Conservation (phyloP, 2,329 filamentous ascomycete genomes). For the Neopestalotiopsis sp. region DNA sequence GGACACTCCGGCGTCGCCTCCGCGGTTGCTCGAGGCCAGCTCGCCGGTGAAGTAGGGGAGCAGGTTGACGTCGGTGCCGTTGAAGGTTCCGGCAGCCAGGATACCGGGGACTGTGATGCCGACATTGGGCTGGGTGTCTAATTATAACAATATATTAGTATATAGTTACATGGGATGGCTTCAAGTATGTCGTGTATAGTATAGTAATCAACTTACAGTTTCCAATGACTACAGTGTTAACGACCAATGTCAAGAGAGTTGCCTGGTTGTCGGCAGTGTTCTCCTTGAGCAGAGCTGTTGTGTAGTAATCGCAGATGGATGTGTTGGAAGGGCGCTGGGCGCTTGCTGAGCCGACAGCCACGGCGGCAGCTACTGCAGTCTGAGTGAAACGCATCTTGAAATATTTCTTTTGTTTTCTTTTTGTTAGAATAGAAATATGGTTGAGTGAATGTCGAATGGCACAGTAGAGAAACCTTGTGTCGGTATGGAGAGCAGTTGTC, state of each 20-base stretch:
- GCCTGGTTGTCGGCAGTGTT: constrained; percentile 65
- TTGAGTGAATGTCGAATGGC: background rate
- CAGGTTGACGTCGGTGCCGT: constrained; percentile 60
- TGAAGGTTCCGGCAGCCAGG: constrained; percentile 54
- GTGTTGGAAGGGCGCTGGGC: constrained; percentile 54
- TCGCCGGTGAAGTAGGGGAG: constrained; percentile 64
- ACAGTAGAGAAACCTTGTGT: background rate
- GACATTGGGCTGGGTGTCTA: constrained; percentile 59
- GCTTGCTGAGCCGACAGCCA: constrained; percentile 30
- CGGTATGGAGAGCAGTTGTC: background rate
- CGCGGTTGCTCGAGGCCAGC: constrained; percentile 58
- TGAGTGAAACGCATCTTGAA: constrained; percentile 35
- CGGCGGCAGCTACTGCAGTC: constrained; percentile 28
- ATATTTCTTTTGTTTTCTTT: background rate
- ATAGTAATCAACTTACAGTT: constrained; percentile 50
- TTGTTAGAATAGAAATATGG: background rate
- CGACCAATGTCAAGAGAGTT: constrained; percentile 59
- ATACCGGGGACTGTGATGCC: constrained; percentile 62
- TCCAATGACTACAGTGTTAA: constrained; percentile 70
- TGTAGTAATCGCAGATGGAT: constrained; percentile 69
- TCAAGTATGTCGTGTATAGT: background rate
- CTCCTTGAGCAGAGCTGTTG: constrained; percentile 60
- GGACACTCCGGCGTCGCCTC: constrained; percentile 48
- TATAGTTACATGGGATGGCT: background rate
- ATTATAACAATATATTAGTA: background rate